These are phyloP conservation scores for Colletotrichum sp. DNA, from an alignment of 2,329 filamentous ascomycete species.

Conservation along the genomic window DNA sequence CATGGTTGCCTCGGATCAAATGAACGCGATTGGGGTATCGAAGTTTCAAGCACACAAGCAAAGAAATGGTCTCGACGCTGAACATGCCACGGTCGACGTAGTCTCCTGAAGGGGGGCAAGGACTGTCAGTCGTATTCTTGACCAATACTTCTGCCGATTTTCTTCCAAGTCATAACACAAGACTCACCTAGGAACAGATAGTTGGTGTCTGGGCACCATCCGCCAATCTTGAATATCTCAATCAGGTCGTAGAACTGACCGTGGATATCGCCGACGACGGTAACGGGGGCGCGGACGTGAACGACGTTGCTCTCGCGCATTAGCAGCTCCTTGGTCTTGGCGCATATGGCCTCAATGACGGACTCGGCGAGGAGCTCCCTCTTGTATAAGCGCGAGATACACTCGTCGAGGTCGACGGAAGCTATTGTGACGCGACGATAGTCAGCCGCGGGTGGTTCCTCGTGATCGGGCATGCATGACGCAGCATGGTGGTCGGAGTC, in stretches of 20 bases:
- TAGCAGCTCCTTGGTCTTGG: constrained; percentile 96
- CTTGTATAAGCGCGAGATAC: constrained; percentile 94
- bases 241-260: constrained; percentile 99
- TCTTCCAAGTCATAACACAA: not conserved
- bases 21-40: constrained; percentile 96
- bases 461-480: not conserved
- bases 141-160: not conserved
- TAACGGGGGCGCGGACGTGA: constrained; percentile 93
- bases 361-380: constrained; percentile 97
- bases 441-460: not conserved
- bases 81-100: constrained; percentile 99
- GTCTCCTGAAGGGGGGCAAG: constrained; percentile 67
- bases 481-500: not conserved
- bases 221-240: constrained; percentile 98
- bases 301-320: constrained; percentile 99
- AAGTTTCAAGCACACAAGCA: constrained; percentile 95
- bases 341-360: constrained; percentile 98
- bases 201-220: constrained; percentile 96
- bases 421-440: constrained; percentile 52
- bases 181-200: constrained; percentile 89
- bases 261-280: constrained; percentile 97
- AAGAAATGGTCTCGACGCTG: constrained; percentile 97
- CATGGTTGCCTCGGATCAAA: constrained; percentile 96
- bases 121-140: not conserved
- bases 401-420: constrained; percentile 98